A percentile compares a stretch with the other conserved stretches of the same genome.
Conservation (phyloP, 1,284 basidiomycete genomes). For the Somion occarium region DNA sequence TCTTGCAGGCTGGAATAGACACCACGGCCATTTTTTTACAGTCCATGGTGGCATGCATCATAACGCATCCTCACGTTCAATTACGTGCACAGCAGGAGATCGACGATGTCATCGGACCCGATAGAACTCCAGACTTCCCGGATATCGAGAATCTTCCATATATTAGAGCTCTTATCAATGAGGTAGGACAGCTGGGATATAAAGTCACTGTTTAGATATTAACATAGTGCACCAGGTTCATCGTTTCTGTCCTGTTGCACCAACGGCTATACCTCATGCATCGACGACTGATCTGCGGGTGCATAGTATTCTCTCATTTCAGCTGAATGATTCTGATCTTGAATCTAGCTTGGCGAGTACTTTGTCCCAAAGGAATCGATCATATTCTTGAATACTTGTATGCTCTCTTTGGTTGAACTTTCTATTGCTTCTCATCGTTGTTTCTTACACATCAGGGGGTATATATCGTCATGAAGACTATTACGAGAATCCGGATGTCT, state of each 20-base stretch:
- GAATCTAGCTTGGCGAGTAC: conserved; percentile 2
- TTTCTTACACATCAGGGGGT: neutral
- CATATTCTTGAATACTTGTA: conserved; percentile 6
- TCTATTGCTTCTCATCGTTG: neutral
- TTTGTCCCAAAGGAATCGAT: conserved; percentile 3
- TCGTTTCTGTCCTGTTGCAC: conserved; percentile 5
- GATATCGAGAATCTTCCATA: neutral
- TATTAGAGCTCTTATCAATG: neutral
- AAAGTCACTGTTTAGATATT: neutral
- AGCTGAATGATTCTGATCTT: neutral
- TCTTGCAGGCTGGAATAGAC: conserved; percentile 20
- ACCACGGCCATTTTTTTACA: conserved; percentile 23
- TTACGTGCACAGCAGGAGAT: neutral
- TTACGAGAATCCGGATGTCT: conserved; percentile 6
- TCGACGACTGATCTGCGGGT: neutral
- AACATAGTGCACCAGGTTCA: neutral
- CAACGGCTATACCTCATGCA: neutral
- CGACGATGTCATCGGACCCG: neutral
- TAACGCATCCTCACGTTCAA: conserved; percentile 9
- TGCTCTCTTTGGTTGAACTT: neutral
- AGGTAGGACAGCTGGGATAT: neutral
- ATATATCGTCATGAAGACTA: conserved; percentile 2
- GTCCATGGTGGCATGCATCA: conserved; percentile 24
- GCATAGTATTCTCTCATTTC: neutral
- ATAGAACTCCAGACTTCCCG: neutral